Conservation (phyloP, 2,329 filamentous ascomycete species). For the Pseudogymnoascus sp. region DNA sequence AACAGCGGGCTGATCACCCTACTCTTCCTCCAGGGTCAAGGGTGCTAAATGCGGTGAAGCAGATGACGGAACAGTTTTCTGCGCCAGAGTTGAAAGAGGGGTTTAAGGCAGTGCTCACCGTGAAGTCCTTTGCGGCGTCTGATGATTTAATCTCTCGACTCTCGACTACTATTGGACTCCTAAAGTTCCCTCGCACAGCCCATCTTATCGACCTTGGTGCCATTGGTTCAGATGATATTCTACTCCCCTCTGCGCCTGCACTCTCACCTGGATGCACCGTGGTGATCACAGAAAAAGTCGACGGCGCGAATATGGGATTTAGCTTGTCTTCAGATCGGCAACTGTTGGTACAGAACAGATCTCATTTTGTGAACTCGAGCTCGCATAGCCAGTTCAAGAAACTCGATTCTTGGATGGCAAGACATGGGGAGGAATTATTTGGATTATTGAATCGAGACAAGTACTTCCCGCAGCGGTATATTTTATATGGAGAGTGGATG, state of each 20-base stretch:
- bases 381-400: slow-evolving; percentile 16
- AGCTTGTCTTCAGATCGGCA: slow-evolving; percentile 12
- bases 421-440: slow-evolving; percentile 4
- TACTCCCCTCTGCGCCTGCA: slow-evolving; percentile 10
- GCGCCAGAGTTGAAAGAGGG: slow-evolving; percentile 11
- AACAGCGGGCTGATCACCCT: slow-evolving; percentile 11
- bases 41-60: slow-evolving; percentile 11
- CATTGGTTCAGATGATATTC: slow-evolving; percentile 16
- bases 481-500: slow-evolving; percentile 19
- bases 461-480: slow-evolving; percentile 13
- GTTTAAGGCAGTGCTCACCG: slow-evolving; percentile 1
- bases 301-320: slow-evolving; percentile 18
- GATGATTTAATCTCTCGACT: slow-evolving; percentile 11
- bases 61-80: slow-evolving; percentile 12
- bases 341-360: slow-evolving; percentile 16
- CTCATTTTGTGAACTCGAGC: slow-evolving; percentile 14
- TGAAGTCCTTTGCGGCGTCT: slow-evolving; percentile 5
- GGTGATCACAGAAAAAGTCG: slow-evolving; percentile 17
- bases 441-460: slow-evolving; percentile 11
- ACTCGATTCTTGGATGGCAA: slow-evolving; percentile 14
- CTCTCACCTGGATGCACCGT: not conserved
- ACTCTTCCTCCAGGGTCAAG: slow-evolving; percentile 14
- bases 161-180: slow-evolving; percentile 10
- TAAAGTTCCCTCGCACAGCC: slow-evolving; percentile 15
- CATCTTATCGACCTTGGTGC: slow-evolving; percentile 17